Base-by-base conservation (phyloP, 441 rosid genomes). In the Bruguiera hainesii region DNA sequence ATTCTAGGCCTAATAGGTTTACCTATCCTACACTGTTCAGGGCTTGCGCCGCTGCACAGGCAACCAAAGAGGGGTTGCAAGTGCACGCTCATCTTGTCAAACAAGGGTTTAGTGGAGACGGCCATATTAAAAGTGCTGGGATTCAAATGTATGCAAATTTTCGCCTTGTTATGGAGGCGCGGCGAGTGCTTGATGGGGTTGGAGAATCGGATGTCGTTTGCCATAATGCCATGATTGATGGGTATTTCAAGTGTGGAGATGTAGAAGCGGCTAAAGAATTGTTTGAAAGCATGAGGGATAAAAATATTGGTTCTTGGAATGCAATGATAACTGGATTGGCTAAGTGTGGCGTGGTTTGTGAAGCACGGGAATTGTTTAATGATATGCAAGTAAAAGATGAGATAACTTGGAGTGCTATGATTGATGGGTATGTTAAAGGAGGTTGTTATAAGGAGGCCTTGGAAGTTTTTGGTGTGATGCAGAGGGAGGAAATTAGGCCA, bases 221-320 rank as follows among this genome's bases (percentile, higher is more conserved):
- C 4, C 77, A 65, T 67, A 85, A 85, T 67, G 81, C 79, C 0
- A 71, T 85, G 81, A 76, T 89, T 56, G 89, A 85, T 68, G 89
- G 88, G 71, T 83, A 58, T 64, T 79, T 82, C 26, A 82, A 79
- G 63, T 79, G 75, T 29, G 87, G 85, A 28, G 85, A 71, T 33
- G 77, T 81, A 79, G 79, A 20, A 61, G 81, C 75, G 61, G 92
- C 92, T 64, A 64, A 71, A 19, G 63, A 69, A 37, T 28, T 80
- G 18, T 85, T 89, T 69, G 39, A 70, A 26, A 58, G 75, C 50
- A 87, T 89, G 92, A 39, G 46, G 56, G 63, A 70, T 48, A 75
- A 58, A 23, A 86, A 85, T 69, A 88, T 81, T 35, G 81, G 85
- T 31, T 80, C 95, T 31, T 89, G 92, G 95, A 85, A 89, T n/a